A percentile compares a stretch with the other conserved stretches of the same genome.
These are phyloP conservation scores for Cicer cuneatum DNA, from an alignment of 306 rosid genomes.

Conservation along the genomic window DNA sequence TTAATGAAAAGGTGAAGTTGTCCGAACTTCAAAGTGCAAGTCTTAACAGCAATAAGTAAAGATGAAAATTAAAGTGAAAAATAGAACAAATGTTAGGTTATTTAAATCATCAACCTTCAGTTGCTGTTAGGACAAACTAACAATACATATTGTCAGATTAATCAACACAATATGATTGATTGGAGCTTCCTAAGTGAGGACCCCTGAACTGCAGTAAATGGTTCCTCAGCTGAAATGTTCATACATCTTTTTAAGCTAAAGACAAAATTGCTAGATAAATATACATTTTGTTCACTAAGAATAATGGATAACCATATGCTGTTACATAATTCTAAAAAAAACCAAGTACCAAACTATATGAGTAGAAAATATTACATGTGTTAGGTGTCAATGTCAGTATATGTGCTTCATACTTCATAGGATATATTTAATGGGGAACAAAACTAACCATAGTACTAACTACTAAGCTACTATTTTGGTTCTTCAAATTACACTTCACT, in stretches of 20 bases:
- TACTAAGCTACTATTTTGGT: too few species aligned
- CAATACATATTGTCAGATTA: constrained; percentile 2
- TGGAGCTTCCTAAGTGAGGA: constrained; percentile 11
- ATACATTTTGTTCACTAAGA: not conserved
- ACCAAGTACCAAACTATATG: not conserved
- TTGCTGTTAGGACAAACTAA: not conserved
- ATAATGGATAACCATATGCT: constrained; percentile 8
- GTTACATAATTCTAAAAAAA: not conserved
- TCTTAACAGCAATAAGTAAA: not conserved
- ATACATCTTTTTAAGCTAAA: not conserved
- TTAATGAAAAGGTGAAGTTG: not conserved
- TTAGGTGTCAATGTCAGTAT: not conserved
- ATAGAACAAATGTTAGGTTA: not conserved
- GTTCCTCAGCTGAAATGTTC: constrained; percentile 7
- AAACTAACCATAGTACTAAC: too few species aligned
- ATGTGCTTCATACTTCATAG: too few species aligned
- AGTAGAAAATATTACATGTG: too few species aligned
- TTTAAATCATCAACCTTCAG: constrained; percentile 34
- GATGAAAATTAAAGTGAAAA: not conserved
- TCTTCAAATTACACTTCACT: too few species aligned
- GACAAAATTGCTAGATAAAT: constrained; percentile 15
- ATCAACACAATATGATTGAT: not conserved
- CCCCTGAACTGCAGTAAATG: not conserved
- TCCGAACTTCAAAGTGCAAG: not conserved
- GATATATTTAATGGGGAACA: too few species aligned